phyloP scores from a whole-genome alignment of 768 basidiomycete species.

The Strobilomyces dryophilus region DNA sequence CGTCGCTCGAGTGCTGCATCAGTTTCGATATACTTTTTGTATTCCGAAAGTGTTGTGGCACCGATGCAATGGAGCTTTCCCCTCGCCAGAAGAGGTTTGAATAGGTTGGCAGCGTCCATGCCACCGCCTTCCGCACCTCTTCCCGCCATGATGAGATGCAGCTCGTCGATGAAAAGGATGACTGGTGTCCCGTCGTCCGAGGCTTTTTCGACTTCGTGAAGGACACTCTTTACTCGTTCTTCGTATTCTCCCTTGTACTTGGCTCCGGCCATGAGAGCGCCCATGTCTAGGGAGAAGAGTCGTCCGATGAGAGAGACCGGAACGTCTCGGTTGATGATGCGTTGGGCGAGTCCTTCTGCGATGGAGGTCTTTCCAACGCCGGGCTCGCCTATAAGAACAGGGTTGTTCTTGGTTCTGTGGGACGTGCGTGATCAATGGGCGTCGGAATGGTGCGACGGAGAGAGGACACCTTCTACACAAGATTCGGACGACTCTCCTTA shows the following conservation, averaged over 20 bases:
- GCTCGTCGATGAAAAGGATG: conserved; percentile 93
- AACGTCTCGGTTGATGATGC: conserved; percentile 92
- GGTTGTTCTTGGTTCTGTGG: conserved; percentile 90
- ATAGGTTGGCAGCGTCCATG: conserved; percentile 91
- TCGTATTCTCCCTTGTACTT: conserved; percentile 97
- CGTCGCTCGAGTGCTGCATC: conserved; percentile 88
- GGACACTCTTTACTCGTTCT: conserved; percentile 88
- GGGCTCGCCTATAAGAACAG: conserved; percentile 93
- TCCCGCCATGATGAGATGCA: conserved; percentile 92
- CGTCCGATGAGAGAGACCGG: conserved; percentile 69
- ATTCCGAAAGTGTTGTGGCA: conserved; percentile 90
- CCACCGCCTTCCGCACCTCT: conserved; percentile 78
- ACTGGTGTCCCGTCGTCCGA: conserved; percentile 71
- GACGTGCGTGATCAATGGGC: conserved; percentile 7
- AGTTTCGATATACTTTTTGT: conserved; percentile 89
- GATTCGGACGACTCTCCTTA: conserved; percentile 79
- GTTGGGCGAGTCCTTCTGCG: conserved; percentile 92
- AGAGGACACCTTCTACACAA: conserved; percentile 66
- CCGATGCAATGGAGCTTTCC: conserved; percentile 79
- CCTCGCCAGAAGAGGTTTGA: conserved; percentile 88
- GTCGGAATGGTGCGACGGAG: background rate
- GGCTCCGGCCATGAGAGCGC: conserved; percentile 89
- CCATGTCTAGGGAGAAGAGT: conserved; percentile 88
- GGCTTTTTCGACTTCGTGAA: conserved; percentile 91
- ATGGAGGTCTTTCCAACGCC: conserved; percentile 96